Evolutionary conservation across 179 eudicot species (phyloP).

Genomic region (Beta corolliflora): DNA sequence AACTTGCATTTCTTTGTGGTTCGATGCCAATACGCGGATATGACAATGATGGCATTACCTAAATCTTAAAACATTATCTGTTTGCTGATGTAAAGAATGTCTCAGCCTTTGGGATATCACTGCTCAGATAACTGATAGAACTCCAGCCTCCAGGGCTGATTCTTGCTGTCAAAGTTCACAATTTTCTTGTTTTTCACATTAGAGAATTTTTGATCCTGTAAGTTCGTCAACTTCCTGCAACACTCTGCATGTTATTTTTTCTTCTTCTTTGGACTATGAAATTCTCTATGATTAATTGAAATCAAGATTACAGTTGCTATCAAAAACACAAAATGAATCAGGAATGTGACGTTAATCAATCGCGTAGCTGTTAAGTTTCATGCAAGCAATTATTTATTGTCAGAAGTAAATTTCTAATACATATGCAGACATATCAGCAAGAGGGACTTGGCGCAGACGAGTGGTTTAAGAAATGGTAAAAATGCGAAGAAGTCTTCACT

Average conservation of each 20-base stretch:
- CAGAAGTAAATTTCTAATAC: not conserved
- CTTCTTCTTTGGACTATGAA: not conserved
- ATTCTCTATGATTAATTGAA: not conserved
- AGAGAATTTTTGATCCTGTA: not conserved
- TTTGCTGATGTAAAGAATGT: not conserved
- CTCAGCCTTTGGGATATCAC: not conserved
- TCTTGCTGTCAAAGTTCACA: not conserved
- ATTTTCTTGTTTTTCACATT: not conserved
- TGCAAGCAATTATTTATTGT: not conserved
- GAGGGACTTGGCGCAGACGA: too few species aligned
- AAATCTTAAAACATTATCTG: constrained; percentile 10
- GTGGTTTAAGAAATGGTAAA: too few species aligned
- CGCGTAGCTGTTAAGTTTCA: not conserved
- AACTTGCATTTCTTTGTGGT: not conserved
- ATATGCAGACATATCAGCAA: not conserved
- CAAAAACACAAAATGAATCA: not conserved
- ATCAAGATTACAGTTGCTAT: not conserved
- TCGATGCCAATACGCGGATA: not conserved
- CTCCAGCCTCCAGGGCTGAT: not conserved
- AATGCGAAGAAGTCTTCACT: too few species aligned
- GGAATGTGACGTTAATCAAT: not conserved
- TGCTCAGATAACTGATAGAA: not conserved
- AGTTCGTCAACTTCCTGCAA: not conserved
- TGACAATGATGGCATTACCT: not conserved
- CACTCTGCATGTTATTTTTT: too few species aligned